phyloP scores from a whole-genome alignment of 2,329 filamentous ascomycete genomes.

The Fusarium sp. region DNA sequence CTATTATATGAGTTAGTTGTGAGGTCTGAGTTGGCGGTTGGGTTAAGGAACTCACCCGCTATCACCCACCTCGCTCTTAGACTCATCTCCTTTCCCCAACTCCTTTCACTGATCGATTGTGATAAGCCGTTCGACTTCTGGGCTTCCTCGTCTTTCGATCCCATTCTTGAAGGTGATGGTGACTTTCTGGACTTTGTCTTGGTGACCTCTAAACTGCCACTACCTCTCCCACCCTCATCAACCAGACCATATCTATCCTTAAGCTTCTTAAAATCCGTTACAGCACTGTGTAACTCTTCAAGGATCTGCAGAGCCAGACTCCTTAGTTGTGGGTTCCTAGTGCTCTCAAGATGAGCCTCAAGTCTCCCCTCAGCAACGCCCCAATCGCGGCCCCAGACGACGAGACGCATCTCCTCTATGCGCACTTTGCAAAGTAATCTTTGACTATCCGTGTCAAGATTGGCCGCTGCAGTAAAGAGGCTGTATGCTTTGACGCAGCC shows the following conservation, averaged over 20 bases:
- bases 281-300: constrained; percentile 60
- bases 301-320: constrained; percentile 60
- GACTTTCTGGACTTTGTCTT: constrained; percentile 34
- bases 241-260: constrained; percentile 60
- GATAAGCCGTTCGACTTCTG: constrained; percentile 35
- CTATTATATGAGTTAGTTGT: constrained; percentile 41
- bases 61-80: constrained; percentile 62
- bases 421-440: constrained; percentile 64
- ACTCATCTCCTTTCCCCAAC: constrained; percentile 55
- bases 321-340: constrained; percentile 57
- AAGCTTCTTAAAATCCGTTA: constrained; percentile 61
- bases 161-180: constrained; percentile 45
- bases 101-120: constrained; percentile 47
- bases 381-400: constrained; percentile 65
- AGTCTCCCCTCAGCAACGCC: constrained; percentile 63
- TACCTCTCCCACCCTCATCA: constrained; percentile 47
- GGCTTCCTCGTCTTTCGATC: constrained; percentile 44
- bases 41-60: constrained; percentile 50
- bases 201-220: constrained; percentile 25
- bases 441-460: constrained; percentile 61
- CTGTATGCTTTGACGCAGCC: constrained; percentile 63
- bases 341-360: constrained; percentile 59
- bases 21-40: background rate
- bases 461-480: constrained; percentile 60
- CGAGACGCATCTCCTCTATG: constrained; percentile 65